Base-by-base conservation (phyloP, 208 protist genomes). In the Wallacemonas collosoma region DNA sequence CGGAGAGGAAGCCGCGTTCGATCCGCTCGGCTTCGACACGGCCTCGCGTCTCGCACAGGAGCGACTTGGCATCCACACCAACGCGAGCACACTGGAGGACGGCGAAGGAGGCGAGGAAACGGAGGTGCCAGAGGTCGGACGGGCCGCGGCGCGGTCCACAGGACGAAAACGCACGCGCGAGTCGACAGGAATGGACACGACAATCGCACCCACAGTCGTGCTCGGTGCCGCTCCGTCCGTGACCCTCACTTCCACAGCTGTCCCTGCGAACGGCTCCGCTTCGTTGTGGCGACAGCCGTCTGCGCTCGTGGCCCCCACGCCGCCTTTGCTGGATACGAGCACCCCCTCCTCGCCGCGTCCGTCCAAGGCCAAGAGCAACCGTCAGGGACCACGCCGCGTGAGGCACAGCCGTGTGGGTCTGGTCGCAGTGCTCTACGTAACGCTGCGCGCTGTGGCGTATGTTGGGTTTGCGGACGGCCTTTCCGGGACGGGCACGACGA, bases 341-440 rank as follows among this genome's bases (percentile, higher is more conserved):
- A 26, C 26, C 26, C 26, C 26, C 26, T 26, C 26, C 26, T 26
- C 26, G 26, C 26, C 26, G 26, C 26, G 26, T 26, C 26, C 26
- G 0, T 26, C 26, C 26, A 26, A 26, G 26, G 26, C 26, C 26
- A 26, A 26, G 26, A 26, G 26, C 45, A 12, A 6, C 8, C 45
- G 45, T 14, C 45, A 50, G 8, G 45, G 36, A 38, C 36, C 60
- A 6, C 43, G 9, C 4, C 43, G 60, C 12, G n/a, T 77, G 44
- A 61, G 74, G 15, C 84, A 90, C 69, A 75, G 77, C 38, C 35
- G 9, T 15, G 38, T 72, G 4, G 90, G 90, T 9, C 63, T 95
- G 7, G 68, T 93, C 26, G 90, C 85, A 7, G 83, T 88, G 40
- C 62, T 93, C 55, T 91, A 90, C 77, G 72, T 95, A 15, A 74